Conservation (phyloP, 1,284 basidiomycete species). For the Microbotryum silenes-acaulis region DNA sequence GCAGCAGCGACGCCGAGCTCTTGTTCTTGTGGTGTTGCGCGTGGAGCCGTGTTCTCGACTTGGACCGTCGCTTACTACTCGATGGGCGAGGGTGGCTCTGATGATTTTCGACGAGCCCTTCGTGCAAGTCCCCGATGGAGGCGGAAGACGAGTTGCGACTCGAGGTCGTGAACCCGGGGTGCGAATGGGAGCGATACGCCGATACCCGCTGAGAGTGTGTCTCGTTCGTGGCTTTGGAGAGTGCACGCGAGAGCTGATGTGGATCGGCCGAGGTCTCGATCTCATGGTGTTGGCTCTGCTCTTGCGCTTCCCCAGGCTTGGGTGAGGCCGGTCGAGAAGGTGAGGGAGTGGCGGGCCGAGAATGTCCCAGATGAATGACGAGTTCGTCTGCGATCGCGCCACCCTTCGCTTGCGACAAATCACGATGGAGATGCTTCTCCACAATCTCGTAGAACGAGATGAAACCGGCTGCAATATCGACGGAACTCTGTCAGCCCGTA, state of each 20-base stretch:
- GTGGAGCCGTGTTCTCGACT: slow-evolving; percentile 3
- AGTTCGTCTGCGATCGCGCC: slow-evolving; percentile 21
- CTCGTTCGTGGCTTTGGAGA: no score
- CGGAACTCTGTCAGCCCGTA: neutral
- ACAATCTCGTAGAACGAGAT: slow-evolving; percentile 28
- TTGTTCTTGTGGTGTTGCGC: slow-evolving; percentile 9
- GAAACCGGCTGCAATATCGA: slow-evolving; percentile 16
- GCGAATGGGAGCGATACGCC: no score
- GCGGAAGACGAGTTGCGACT: slow-evolving; percentile 11
- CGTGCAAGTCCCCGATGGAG: slow-evolving; percentile 14
- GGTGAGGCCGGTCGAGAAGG: slow-evolving; percentile 14
- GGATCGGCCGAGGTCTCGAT: no score
- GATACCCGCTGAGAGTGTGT: no score
- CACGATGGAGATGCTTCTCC: slow-evolving; percentile 30
- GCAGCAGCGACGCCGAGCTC: slow-evolving; percentile 15
- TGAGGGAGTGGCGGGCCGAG: slow-evolving; percentile 11
- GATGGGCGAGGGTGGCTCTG: neutral
- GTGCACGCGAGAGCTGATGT: no score
- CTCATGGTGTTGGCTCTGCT: neutral
- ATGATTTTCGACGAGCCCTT: neutral
- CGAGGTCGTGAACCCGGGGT: no score
- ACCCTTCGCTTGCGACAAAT: slow-evolving; percentile 21
- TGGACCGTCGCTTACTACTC: slow-evolving; percentile 5
- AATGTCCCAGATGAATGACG: slow-evolving; percentile 23
- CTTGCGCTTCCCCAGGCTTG: slow-evolving; percentile 10